Base-by-base conservation (phyloP, 306 rosid species). In the Rosa chinensis region DNA sequence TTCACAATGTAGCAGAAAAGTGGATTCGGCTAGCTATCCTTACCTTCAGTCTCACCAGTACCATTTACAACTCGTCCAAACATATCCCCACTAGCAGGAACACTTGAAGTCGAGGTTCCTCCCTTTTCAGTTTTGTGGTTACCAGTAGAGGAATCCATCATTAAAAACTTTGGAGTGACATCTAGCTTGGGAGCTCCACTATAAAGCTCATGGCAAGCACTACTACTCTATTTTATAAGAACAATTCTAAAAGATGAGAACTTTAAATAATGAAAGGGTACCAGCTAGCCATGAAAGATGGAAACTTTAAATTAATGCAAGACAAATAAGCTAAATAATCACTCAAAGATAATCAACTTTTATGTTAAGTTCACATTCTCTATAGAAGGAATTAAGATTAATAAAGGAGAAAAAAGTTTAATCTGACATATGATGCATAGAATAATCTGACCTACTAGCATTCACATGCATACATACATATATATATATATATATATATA, bases 1-100 rank as follows among this genome's bases (percentile, higher is more conserved):
- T 69, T 23, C 56, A 25, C 61, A 49, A 23, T 11, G 16, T 67
- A 1, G 13, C 43, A 3, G 8, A 5, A 70, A 40, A 7, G 52
- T 18, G 67, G 66, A 77, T 49, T 48, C 49, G 48, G 72, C 68
- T 42, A 72, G 47, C 70, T 61, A 10, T 70, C 52, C 71, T 59
- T 76, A 82, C 96, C 92, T 82, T 86, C 89, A 17, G 77, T 77
- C 78, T 82, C 92, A 6, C 82, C 86, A 72, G 79, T 62, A 68
- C 11, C n/a, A 73, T 84, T 63, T 23, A 77, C 59, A 47, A 55
- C 47, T 72, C 32, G 56, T 42, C 64, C 82, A 20, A 61, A 70
- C 70, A 13, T 44, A 55, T 77, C 59, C 52, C 88, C 79, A 56
- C 9, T 78, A 43, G 66, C 69, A 76, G 84, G 66, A 21, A 50